Base-by-base conservation (phyloP, 768 basidiomycete species). In the Leccinum incarnatum region DNA sequence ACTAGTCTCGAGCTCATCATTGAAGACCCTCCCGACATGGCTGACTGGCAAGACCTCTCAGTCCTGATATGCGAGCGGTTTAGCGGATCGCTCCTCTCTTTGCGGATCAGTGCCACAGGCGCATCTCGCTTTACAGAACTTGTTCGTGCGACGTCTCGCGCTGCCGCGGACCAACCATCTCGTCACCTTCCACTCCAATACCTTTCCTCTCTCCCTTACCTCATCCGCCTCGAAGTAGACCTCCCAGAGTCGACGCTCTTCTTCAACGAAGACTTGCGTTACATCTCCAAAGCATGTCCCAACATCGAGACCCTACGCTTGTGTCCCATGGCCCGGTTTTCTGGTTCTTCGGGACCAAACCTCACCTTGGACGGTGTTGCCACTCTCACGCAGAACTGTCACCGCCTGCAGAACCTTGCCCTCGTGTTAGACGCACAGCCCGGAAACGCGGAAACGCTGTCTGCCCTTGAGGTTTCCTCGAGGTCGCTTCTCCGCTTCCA, bases 41-140 rank as follows among this genome's bases (percentile, higher is more conserved):
- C 80, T 8, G 89, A 91, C 66, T 92, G 90, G 90, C 84, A 83
- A 60, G 84, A 90, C 62, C 77, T 91, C 19, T 88, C 83, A 45
- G 74, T 73, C 49, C 67, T 87, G 66, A 78, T 91, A 53, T 84
- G 80, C 63, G 83, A 88, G 61, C 76, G 80, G 63, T 89, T 90
- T 64, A 78, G 80, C 14, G 70, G 78, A 49, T 81, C 83, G 14
- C 75, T 92, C 53, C 81, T 83, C 65, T 80, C 82, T 10, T 71
- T 91, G 60, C 81, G 81, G 56, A 79, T 91, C 61, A 74, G 79
- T 23, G 87, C 89, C 6, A 85, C 84, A 0, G 84, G 87, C 17
- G 81, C 87, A 23, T 84, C 84, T n/a, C 83, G 90, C 55, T 95
- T 91, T 77, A 81, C 82, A 4, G 91, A 95, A 61, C 81, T 95